Evolutionary conservation across 768 basidiomycete genomes (phyloP).

Genomic region (Fomitopsis serialis): DNA sequence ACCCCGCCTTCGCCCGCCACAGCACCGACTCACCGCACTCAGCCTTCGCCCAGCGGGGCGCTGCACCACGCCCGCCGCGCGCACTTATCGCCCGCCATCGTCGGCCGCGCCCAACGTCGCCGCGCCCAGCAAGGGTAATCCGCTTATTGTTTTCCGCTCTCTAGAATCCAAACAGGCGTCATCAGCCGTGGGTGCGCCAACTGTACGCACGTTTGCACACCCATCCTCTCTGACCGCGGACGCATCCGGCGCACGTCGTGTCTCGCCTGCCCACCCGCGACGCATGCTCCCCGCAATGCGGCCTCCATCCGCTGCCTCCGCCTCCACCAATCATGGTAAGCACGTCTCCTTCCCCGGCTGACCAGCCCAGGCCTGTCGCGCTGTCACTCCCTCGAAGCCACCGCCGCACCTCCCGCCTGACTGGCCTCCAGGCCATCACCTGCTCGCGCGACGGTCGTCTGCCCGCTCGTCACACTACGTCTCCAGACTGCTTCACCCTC

Average conservation of each 20-base stretch:
- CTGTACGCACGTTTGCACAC: not conserved
- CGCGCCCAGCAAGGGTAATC: too few relatives aligned
- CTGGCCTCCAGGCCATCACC: not conserved
- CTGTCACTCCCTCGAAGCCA: not conserved
- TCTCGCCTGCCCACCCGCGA: not conserved
- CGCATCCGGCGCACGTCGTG: not conserved
- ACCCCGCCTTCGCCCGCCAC: not conserved
- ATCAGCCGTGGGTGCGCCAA: not conserved
- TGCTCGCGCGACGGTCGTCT: not conserved
- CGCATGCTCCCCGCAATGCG: not conserved
- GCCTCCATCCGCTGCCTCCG: not conserved
- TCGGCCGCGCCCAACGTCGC: not conserved
- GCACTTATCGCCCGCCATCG: not conserved
- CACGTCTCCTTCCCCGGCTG: not conserved
- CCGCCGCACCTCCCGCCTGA: not conserved
- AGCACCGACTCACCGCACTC: not conserved
- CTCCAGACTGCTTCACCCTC: not conserved
- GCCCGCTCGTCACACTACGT: not conserved
- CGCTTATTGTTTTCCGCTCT: not conserved
- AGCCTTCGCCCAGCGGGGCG: too few relatives aligned
- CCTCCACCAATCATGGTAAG: not conserved
- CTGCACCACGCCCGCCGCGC: too few relatives aligned
- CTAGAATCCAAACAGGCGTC: not conserved
- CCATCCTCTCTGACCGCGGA: not conserved
- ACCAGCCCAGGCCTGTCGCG: not conserved